phyloP scores from a whole-genome alignment of 768 basidiomycete genomes.

The Crucibulum laeve region DNA sequence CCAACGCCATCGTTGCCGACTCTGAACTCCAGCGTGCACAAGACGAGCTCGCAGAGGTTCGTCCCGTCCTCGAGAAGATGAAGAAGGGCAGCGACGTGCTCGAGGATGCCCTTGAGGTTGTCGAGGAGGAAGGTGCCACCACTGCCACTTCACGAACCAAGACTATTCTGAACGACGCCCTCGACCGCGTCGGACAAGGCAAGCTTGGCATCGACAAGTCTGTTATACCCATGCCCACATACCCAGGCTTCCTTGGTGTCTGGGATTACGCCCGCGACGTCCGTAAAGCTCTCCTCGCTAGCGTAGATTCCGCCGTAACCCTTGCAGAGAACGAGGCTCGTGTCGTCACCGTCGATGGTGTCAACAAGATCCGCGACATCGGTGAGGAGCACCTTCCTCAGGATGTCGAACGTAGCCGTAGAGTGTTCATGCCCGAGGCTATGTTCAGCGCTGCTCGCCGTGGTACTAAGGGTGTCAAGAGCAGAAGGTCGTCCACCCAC shows the following conservation, averaged over 20 bases:
- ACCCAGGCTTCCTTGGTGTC: constrained; percentile 77
- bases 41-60: constrained; percentile 59
- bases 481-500: constrained; percentile 28
- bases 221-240: constrained; percentile 59
- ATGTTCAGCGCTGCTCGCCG: constrained; percentile 77
- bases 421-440: constrained; percentile 94
- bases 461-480: constrained; percentile 35
- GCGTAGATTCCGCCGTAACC: constrained; percentile 76
- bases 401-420: constrained; percentile 73
- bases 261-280: constrained; percentile 88
- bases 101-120: constrained; percentile 72
- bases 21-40: constrained; percentile 70
- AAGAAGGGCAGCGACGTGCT: constrained; percentile 64
- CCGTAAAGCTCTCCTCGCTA: constrained; percentile 67
- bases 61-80: constrained; percentile 89
- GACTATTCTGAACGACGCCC: constrained; percentile 55
- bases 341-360: constrained; percentile 54
- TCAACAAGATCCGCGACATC: constrained; percentile 60
- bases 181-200: constrained; percentile 77
- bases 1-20: constrained; percentile 86
- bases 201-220: constrained; percentile 54
- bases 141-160: constrained; percentile 50
- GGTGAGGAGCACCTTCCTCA: constrained; percentile 77
- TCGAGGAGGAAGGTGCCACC: constrained; percentile 74
- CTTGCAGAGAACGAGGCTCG: constrained; percentile 84